Evolutionary conservation across 352 stramenopile genomes (phyloP), one percentile per base, ranked within the genome.

Genomic region (Phytopythium oedochilum): DNA sequence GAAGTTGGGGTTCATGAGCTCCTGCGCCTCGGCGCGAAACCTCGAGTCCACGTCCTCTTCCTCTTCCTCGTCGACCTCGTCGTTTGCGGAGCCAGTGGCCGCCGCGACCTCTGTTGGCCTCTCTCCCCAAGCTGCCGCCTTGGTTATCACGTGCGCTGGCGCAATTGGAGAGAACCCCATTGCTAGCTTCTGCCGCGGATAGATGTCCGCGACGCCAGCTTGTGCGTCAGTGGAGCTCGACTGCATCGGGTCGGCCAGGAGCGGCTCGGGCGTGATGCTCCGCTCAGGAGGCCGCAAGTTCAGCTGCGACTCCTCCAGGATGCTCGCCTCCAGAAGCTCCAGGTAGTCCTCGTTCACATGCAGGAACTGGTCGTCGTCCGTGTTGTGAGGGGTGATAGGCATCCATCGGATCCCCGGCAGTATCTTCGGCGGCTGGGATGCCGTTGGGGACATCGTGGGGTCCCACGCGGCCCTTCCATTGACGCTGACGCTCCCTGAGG

Each of bases 1-100:
- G 44, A 88, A 93, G 59, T 92, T 89, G 17, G 78, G 76, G 46
- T 87, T 86, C 75, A 93, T 86, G 15, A 89, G 55, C 54, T 80
- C 80, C 36, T 90, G 76, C 0, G 70, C 69, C 38, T 87, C 75
- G 0, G 67, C 69, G n/a, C 79, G 64, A 39, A 88, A 85, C 4
- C 68, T 67, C 9, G 46, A 67, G 38, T 73, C 60, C 15, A 64
- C 46, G n/a, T 62, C 63, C 50, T 74, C 66, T 25, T 70, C 61
- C 10, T 72, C 54, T 18, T 73, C 73, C 17, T 67, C 57, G 14
- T 55, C 44, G n/a, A 20, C 56, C 39, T 66, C 60, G 49, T 60
- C 62, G 2, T 57, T 49, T 20, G 53, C 63, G 11, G 9, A n/a
- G 17, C 20, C 23, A 12, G 29, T 3, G 31, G 59, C 75, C 36